Evolutionary conservation across 176 grass and related monocot species (phyloP), one percentile per base, ranked within the genome.

Genomic region (Zea mays): DNA sequence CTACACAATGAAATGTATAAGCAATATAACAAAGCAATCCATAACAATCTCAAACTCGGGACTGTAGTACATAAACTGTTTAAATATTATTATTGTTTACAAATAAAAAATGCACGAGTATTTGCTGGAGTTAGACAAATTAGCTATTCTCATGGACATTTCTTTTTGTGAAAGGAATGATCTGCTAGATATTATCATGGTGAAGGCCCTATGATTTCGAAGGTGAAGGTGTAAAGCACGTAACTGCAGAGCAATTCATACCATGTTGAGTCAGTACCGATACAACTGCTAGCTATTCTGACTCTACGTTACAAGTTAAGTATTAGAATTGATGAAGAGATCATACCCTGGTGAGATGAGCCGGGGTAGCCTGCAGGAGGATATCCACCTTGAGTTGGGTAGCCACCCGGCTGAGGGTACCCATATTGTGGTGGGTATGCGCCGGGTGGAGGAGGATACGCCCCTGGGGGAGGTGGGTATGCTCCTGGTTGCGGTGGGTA

Each of bases 311-410:
- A 55, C 2, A 21, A 59, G 39, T 10, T 41, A 59, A 50, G 35
- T 4, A 75, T 3, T 3, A 19, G 10, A 42, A 76, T 16, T 36
- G 33, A 75, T 7, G 52, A 56, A 6, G 7, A 19, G 17, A 19
- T 57, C 54, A 57, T 57, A 57, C 54, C 54, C 54, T 57, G 54
- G 54, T 83, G 74, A 67, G 76, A 80, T 60, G 77, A 58, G 34
- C 71, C 90, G 0, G 86, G 85, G n/a, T 88, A 85, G 43, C 60
- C 73, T 37, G 76, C 42, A 55, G 86, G 90, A 7, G 84, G 70
- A 37, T 85, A 88, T 17, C 79, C 79, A 57, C 76, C 76, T 4
- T 57, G 54, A 0, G 17, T 17, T 20, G 54, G 54, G n/a, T 57
- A 57, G 54, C 54, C 54, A 57, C 54, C 54, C 0, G 62, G 76